Evolutionary conservation across 805 yeast genomes (phyloP).

Genomic region (Metschnikowia sp.): DNA sequence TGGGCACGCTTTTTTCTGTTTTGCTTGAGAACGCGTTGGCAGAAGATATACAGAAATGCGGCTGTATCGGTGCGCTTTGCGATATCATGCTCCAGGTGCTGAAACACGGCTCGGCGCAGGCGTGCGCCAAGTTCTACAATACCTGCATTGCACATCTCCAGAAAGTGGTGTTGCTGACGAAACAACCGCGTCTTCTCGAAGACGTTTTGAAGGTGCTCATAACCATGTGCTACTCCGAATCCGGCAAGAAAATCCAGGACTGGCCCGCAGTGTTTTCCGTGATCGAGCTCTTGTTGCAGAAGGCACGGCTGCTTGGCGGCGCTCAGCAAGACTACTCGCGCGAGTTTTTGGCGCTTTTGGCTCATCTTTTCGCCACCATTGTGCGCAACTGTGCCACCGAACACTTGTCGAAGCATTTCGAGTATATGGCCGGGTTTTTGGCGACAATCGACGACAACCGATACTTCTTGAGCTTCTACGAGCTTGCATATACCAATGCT

Average conservation of each 20-base stretch:
- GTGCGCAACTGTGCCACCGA: conserved; percentile 55
- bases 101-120: conserved; percentile 49
- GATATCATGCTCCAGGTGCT: conserved; percentile 57
- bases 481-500: conserved; percentile 40
- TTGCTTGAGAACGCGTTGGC: conserved; percentile 35
- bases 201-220: conserved; percentile 39
- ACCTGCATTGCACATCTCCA: conserved; percentile 23
- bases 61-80: conserved; percentile 36
- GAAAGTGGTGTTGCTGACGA: conserved; percentile 10
- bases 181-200: conserved; percentile 2
- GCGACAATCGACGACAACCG: conserved; percentile 28
- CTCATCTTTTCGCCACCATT: conserved; percentile 47
- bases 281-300: conserved; percentile 21
- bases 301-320: conserved; percentile 10
- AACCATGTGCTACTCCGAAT: conserved; percentile 59
- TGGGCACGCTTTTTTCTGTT: conserved; percentile 46
- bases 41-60: conserved; percentile 1
- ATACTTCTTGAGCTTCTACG: conserved; percentile 46
- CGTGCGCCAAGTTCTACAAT: conserved; percentile 44
- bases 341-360: conserved; percentile 24
- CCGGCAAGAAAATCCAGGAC: conserved; percentile 58
- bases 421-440: conserved; percentile 40
- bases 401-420: conserved; percentile 46
- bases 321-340: not conserved
- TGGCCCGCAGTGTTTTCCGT: conserved; percentile 42